Conservation (phyloP, 306 rosid species). For the Medicago arabica region DNA sequence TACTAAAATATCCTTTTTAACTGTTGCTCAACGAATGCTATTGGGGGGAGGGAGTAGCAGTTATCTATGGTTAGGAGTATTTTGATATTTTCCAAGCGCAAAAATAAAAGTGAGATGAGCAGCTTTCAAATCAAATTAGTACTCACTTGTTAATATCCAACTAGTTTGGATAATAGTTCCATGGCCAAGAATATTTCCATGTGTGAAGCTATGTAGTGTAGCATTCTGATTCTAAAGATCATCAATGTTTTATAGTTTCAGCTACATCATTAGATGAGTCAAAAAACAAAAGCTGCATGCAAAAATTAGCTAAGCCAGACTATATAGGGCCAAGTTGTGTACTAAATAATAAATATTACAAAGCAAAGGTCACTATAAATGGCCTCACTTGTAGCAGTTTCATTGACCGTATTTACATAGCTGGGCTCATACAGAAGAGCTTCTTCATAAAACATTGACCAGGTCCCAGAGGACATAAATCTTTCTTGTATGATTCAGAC, state of each 20-base stretch:
- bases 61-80: too few species aligned
- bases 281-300: too few species aligned
- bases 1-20: too few species aligned
- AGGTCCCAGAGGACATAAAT: background rate
- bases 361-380: constrained; percentile 43
- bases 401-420: constrained; percentile 44
- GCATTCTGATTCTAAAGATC: background rate
- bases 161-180: too few species aligned
- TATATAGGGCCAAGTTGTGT: constrained; percentile 32
- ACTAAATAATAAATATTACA: constrained; percentile 47
- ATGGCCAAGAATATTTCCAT: background rate
- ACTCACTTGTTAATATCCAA: too few species aligned
- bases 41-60: too few species aligned
- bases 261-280: background rate
- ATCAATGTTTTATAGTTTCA: background rate
- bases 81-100: too few species aligned
- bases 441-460: constrained; percentile 49
- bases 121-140: too few species aligned
- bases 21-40: too few species aligned
- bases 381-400: constrained; percentile 39
- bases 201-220: background rate
- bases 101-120: too few species aligned
- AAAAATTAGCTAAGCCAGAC: constrained; percentile 35
- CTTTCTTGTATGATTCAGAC: too few species aligned
- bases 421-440: background rate